Conservation (phyloP, 2,329 filamentous ascomycete species). For the Westerdykella sp. region DNA sequence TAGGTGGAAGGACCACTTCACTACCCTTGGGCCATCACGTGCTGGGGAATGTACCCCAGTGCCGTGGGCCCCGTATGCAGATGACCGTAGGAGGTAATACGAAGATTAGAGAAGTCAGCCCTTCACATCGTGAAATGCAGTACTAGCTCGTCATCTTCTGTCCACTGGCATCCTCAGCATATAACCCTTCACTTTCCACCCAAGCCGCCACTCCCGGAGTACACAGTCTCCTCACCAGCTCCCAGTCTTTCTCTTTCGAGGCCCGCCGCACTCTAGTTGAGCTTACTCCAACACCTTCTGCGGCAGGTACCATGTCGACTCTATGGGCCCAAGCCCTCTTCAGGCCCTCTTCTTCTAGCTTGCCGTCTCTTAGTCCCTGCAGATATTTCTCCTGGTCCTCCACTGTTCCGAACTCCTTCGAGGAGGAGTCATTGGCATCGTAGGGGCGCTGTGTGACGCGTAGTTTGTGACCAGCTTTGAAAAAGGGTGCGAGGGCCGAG, state of each 20-base stretch:
- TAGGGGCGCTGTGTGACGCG: slow-evolving; percentile 57
- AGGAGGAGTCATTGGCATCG: slow-evolving; percentile 30
- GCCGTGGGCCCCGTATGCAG: too few species aligned
- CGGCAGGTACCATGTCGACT: slow-evolving; percentile 55
- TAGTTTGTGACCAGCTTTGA: slow-evolving; percentile 53
- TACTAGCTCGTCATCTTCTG: slow-evolving; percentile 34
- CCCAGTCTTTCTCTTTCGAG: slow-evolving; percentile 45
- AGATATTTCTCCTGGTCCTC: slow-evolving; percentile 53
- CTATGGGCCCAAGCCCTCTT: slow-evolving; percentile 52
- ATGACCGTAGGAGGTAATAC: too few species aligned
- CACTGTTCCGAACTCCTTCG: slow-evolving; percentile 54
- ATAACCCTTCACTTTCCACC: slow-evolving; percentile 53
- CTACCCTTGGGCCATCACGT: too few species aligned
- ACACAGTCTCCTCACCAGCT: slow-evolving; percentile 49
- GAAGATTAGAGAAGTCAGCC: too few species aligned
- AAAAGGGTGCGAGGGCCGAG: slow-evolving; percentile 56
- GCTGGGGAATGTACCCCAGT: too few species aligned
- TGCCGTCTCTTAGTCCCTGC: slow-evolving; percentile 42
- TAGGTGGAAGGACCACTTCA: too few species aligned
- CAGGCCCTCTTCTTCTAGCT: slow-evolving; percentile 50
- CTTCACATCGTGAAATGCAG: neutral
- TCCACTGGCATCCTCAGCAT: slow-evolving; percentile 39
- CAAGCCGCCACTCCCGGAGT: slow-evolving; percentile 52
- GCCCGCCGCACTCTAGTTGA: slow-evolving; percentile 59
- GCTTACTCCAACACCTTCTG: slow-evolving; percentile 45